Evolutionary conservation across 805 yeast genomes (phyloP), one percentile per base, ranked within the genome.

Genomic region (Pichia heedii): DNA sequence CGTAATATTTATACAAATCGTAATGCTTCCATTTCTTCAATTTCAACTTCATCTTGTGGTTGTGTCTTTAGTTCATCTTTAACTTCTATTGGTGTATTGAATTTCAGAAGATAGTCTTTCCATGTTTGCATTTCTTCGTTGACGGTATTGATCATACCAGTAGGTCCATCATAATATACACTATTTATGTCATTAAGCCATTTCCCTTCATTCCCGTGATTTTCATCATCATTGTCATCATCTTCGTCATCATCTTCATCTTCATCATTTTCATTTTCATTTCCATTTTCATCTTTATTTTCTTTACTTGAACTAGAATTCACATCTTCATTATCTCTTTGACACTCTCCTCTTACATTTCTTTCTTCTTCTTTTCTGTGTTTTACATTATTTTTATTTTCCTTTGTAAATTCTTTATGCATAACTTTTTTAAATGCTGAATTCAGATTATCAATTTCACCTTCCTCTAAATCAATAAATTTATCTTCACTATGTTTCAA

Each of bases 111-210:
- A 6, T 15, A 27, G 12, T 32, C 15, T 26, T 24, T 52, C 46
- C 58, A 47, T 15, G 56, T 50, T 33, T 51, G 58, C 33, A 55
- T 43, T 9, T 54, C 50, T 12, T 50, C 60, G 35, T 80, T 73
- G 5, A 81, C 73, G 18, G 83, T 79, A 20, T 79, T 71, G 19
- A 82, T 63, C 67, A 81, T 65, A 0, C 89, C 88, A 0, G 89
- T 77, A 0, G 88, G 84, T 0, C 89, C 89, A 33, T 79, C 81
- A 60, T 64, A 60, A 24, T 50, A 44, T 10, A 68, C 53, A 3
- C 71, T 61, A 16, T 63, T 71, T 7, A 59, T 58, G 37, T 67
- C 66, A 45, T 77, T 71, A 22, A 80, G 66, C 87, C 88, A 81
- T 5, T 13, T 27, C 10, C 38, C 41, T 34, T 41, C 45, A 33